Percentiles rank a stretch among this genome's conserved stretches.
Conservation (phyloP, 768 basidiomycete genomes). For the Tremella fuciformis region DNA sequence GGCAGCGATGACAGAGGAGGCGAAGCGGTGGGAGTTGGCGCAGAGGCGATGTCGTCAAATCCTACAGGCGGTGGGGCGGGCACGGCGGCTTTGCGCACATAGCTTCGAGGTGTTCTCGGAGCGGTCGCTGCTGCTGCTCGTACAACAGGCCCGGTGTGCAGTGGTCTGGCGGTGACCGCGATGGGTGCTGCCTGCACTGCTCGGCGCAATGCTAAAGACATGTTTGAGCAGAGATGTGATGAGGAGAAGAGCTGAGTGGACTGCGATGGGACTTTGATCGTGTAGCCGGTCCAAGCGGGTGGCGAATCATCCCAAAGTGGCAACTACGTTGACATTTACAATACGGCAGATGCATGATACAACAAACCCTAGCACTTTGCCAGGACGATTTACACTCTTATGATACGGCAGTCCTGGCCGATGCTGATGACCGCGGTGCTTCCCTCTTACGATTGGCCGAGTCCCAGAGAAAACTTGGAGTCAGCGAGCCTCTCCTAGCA, state of each 20-base stretch:
- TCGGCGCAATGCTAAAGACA: no score
- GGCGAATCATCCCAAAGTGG: slow-evolving; percentile 7
- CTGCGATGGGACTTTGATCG: not conserved
- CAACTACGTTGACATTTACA: not conserved
- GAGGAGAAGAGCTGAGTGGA: not conserved
- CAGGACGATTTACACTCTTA: no score
- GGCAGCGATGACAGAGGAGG: slow-evolving; percentile 25
- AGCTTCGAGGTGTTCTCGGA: not conserved
- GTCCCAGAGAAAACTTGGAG: slow-evolving; percentile 49
- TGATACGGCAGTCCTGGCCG: no score
- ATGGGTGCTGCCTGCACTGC: not conserved
- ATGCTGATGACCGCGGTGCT: not conserved
- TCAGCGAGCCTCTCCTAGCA: not conserved
- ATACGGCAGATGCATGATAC: not conserved
- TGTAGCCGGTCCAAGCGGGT: slow-evolving; percentile 3
- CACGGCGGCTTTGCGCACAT: slow-evolving; percentile 5
- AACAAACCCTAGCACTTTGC: not conserved
- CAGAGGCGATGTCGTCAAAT: not conserved
- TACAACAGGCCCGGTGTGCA: not conserved
- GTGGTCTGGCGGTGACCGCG: not conserved
- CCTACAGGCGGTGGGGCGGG: not conserved
- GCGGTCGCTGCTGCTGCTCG: slow-evolving; percentile 4
- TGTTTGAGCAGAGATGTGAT: not conserved
- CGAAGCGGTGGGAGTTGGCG: slow-evolving; percentile 3
- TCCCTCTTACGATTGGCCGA: slow-evolving; percentile 44